Evolutionary conservation across 2,329 filamentous ascomycete species (phyloP).

Genomic region (Penicillium italicum): DNA sequence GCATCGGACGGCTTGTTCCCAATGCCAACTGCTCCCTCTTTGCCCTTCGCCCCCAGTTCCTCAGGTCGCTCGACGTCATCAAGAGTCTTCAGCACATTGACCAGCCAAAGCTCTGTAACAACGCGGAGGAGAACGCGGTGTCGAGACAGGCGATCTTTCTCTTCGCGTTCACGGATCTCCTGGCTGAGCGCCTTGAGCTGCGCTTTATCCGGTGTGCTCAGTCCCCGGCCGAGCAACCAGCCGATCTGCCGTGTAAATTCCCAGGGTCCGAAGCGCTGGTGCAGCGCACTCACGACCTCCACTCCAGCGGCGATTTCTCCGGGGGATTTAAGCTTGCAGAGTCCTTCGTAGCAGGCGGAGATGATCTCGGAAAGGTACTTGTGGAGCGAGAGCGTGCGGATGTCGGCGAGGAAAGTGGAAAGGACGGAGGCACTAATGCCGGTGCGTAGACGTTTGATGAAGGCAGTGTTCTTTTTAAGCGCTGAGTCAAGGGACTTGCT

Average conservation of each 20-base stretch:
- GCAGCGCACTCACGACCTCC: slow-evolving; percentile 89
- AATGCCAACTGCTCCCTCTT: slow-evolving; percentile 46
- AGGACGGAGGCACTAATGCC: slow-evolving; percentile 77
- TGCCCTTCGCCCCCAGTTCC: slow-evolving; percentile 54
- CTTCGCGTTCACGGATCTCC: slow-evolving; percentile 88
- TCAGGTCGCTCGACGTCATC: slow-evolving; percentile 64
- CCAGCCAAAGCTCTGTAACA: slow-evolving; percentile 93
- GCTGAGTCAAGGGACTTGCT: slow-evolving; percentile 84
- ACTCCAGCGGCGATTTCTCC: slow-evolving; percentile 90
- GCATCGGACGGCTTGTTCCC: slow-evolving; percentile 50
- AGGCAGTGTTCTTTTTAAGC: slow-evolving; percentile 96
- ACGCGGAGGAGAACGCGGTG: slow-evolving; percentile 84
- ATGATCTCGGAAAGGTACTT: slow-evolving; percentile 98
- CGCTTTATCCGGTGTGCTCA: slow-evolving; percentile 85
- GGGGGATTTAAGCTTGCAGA: slow-evolving; percentile 85
- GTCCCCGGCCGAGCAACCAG: slow-evolving; percentile 86
- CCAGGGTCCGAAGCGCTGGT: slow-evolving; percentile 84
- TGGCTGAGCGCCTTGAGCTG: slow-evolving; percentile 71
- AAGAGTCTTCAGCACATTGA: slow-evolving; percentile 79
- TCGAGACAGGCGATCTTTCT: slow-evolving; percentile 84
- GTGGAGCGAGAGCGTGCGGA: slow-evolving; percentile 83
- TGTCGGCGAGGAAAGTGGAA: slow-evolving; percentile 82
- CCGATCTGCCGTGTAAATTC: slow-evolving; percentile 91
- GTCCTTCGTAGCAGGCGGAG: slow-evolving; percentile 88
- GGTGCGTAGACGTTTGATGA: slow-evolving; percentile 93